Evolutionary conservation across 2,329 filamentous ascomycete species (phyloP).

Genomic region (Clathrospora elynae): DNA sequence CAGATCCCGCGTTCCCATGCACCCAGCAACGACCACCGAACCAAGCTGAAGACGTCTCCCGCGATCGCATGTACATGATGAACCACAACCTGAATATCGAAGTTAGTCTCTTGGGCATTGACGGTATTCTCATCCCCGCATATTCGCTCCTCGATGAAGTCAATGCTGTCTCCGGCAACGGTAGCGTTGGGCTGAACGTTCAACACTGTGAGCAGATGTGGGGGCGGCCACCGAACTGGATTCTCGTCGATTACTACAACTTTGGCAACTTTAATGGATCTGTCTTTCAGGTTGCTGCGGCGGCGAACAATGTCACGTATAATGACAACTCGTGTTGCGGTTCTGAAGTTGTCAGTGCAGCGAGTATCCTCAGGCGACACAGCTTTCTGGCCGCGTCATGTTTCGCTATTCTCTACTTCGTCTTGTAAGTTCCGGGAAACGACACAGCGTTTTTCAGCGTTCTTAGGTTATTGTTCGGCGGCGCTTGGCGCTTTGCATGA

Average conservation of each 20-base stretch:
- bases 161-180: slow-evolving; percentile 37
- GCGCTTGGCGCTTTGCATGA: too few relatives aligned
- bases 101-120: slow-evolving; percentile 32
- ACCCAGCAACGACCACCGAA: slow-evolving; percentile 75
- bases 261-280: slow-evolving; percentile 41
- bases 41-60: slow-evolving; percentile 57
- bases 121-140: slow-evolving; percentile 51
- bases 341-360: neutral
- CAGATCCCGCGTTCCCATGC: slow-evolving; percentile 74
- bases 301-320: slow-evolving; percentile 57
- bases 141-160: slow-evolving; percentile 35
- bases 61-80: slow-evolving; percentile 74
- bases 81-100: slow-evolving; percentile 89
- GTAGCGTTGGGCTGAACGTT: slow-evolving; percentile 35
- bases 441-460: too few relatives aligned
- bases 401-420: too few relatives aligned
- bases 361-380: neutral
- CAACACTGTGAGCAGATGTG: slow-evolving; percentile 37
- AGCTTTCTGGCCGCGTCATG: too few relatives aligned
- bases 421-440: too few relatives aligned
- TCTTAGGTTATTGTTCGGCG: too few relatives aligned
- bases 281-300: slow-evolving; percentile 45
- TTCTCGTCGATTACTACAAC: slow-evolving; percentile 48
- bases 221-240: slow-evolving; percentile 43
- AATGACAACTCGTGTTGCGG: slow-evolving; percentile 32